These are phyloP conservation scores for Pseudomassariella vexata DNA, from an alignment of 2,329 filamentous ascomycete genomes.

Conservation along the genomic window DNA sequence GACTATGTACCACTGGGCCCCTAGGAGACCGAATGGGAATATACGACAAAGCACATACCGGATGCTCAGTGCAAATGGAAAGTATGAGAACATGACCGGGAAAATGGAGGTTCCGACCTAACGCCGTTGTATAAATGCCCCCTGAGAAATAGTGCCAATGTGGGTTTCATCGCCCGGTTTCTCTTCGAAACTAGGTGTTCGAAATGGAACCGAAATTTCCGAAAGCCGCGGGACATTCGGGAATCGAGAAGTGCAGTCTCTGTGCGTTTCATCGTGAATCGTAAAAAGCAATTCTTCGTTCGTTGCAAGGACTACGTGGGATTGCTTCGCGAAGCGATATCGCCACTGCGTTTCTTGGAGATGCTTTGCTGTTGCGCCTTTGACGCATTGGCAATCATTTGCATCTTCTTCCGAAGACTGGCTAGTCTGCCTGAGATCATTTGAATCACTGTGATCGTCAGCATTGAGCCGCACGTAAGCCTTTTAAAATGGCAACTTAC, in stretches of 20 bases:
- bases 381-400: conserved; percentile 54
- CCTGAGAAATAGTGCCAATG: not conserved
- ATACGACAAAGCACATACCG: too few species aligned
- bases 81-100: conserved; percentile 1
- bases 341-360: conserved; percentile 46
- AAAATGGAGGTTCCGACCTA: not conserved
- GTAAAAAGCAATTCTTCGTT: conserved; percentile 14
- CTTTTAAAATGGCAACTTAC: too few species aligned
- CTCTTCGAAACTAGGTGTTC: too few species aligned
- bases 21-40: too few species aligned
- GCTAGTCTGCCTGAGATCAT: conserved; percentile 55
- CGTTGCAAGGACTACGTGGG: conserved; percentile 36
- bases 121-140: conserved; percentile 1
- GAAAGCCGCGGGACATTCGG: conserved; percentile 21
- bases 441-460: conserved; percentile 52
- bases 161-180: not conserved
- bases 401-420: conserved; percentile 55
- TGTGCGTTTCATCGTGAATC: conserved; percentile 28
- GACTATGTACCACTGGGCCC: too few species aligned
- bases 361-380: conserved; percentile 40
- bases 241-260: conserved; percentile 23
- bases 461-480: too few species aligned
- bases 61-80: not conserved
- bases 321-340: conserved; percentile 49
- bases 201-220: conserved; percentile 13